Conservation (phyloP, 192 early-diverging fungal species). For the Podochytrium sp. region DNA sequence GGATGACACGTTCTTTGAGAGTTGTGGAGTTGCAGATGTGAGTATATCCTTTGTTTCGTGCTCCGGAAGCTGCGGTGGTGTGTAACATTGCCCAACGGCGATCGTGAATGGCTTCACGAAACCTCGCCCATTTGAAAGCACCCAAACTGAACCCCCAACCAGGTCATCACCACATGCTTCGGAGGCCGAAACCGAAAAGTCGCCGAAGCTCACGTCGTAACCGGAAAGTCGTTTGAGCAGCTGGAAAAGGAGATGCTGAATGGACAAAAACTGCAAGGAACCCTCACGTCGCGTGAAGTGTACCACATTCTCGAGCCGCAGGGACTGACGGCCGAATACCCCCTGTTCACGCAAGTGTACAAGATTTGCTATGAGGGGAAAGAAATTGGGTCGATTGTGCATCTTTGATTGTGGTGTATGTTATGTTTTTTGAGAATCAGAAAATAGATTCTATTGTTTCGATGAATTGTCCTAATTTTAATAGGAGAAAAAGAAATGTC, state of each 20-base stretch:
- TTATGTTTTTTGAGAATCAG: too few relatives aligned
- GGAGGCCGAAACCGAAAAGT: slow-evolving; percentile 96
- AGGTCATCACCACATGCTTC: slow-evolving; percentile 88
- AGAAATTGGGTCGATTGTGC: slow-evolving; percentile 71
- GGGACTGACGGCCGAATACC: slow-evolving; percentile 64
- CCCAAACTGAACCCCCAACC: too few relatives aligned
- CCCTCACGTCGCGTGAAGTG: slow-evolving; percentile 86
- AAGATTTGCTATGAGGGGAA: slow-evolving; percentile 82
- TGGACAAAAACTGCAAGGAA: slow-evolving; percentile 97
- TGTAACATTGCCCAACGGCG: too few relatives aligned
- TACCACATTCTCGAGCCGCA: slow-evolving; percentile 75
- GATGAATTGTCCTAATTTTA: too few relatives aligned
- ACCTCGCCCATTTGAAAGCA: too few relatives aligned
- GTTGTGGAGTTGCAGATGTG: slow-evolving; percentile 94
- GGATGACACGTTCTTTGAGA: slow-evolving; percentile 95
- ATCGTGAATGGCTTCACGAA: too few relatives aligned
- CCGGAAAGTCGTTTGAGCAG: slow-evolving; percentile 90
- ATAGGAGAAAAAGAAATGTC: too few relatives aligned
- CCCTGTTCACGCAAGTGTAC: slow-evolving; percentile 95
- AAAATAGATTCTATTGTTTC: too few relatives aligned
- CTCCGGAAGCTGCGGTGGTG: neutral
- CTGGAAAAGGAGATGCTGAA: slow-evolving; percentile 93
- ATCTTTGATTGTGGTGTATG: too few relatives aligned
- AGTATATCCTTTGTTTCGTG: slow-evolving; percentile 16
- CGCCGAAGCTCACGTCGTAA: slow-evolving; percentile 87